Evolutionary conservation across 2,329 filamentous ascomycete species (phyloP).

Genomic region (Geosmithia morbida): DNA sequence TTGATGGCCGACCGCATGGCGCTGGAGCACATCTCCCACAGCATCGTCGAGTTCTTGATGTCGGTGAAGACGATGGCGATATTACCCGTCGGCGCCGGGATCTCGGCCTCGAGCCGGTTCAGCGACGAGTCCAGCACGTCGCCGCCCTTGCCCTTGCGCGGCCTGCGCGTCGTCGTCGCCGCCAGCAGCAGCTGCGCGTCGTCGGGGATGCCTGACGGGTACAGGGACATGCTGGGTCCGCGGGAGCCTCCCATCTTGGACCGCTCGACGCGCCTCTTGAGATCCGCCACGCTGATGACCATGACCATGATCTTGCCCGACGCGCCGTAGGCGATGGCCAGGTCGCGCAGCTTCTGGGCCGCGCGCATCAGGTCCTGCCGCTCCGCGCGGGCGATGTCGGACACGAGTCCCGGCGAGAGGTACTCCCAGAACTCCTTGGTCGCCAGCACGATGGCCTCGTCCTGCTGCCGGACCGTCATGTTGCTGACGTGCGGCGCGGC

Average conservation of each 20-base stretch:
- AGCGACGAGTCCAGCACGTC: slow-evolving; percentile 74
- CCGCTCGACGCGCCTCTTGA: slow-evolving; percentile 69
- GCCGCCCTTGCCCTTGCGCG: slow-evolving; percentile 44
- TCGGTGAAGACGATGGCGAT: slow-evolving; percentile 94
- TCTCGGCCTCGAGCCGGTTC: slow-evolving; percentile 74
- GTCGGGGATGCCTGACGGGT: slow-evolving; percentile 58
- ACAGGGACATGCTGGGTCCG: slow-evolving; percentile 75
- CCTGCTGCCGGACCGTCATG: slow-evolving; percentile 67
- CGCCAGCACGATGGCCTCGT: slow-evolving; percentile 86
- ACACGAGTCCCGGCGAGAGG: slow-evolving; percentile 74
- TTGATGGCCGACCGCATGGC: slow-evolving; percentile 97
- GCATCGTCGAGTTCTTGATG: slow-evolving; percentile 92
- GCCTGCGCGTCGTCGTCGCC: slow-evolving; percentile 33
- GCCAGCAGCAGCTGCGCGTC: slow-evolving; percentile 41
- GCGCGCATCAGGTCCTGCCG: slow-evolving; percentile 86
- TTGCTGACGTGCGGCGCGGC: slow-evolving; percentile 76
- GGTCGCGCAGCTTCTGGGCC: slow-evolving; percentile 82
- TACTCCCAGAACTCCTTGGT: slow-evolving; percentile 95
- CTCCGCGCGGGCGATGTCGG: slow-evolving; percentile 81
- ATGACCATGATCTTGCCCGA: slow-evolving; percentile 97
- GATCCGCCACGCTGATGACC: slow-evolving; percentile 85
- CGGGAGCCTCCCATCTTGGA: slow-evolving; percentile 46
- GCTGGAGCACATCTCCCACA: slow-evolving; percentile 91
- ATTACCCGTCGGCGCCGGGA: slow-evolving; percentile 80
- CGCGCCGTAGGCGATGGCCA: slow-evolving; percentile 90